Conservation (phyloP, 345 rosid species). For the Geranium brycei region DNA sequence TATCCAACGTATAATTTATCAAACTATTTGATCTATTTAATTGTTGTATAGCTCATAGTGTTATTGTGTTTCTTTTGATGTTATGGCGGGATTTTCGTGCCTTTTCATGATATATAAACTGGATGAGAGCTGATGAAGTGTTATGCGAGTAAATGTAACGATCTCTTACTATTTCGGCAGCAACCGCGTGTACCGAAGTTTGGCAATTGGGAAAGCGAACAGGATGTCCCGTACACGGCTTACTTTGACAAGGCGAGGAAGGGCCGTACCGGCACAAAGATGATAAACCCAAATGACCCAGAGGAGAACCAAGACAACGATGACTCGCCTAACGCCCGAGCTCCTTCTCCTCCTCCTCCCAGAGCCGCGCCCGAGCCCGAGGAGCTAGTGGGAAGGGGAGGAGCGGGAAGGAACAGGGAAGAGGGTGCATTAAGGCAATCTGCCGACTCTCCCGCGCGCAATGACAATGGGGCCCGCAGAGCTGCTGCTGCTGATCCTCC, state of each 20-base stretch:
- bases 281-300: slow-evolving; percentile 62
- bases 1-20: too few species aligned
- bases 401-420: slow-evolving; percentile 27
- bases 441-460: slow-evolving; percentile 35
- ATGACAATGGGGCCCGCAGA: slow-evolving; percentile 25
- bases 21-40: too few species aligned
- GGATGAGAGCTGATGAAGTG: too few species aligned
- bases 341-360: slow-evolving; percentile 27
- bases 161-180: slow-evolving; percentile 27
- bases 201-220: slow-evolving; percentile 78
- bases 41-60: too few species aligned
- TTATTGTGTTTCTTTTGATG: too few species aligned
- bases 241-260: slow-evolving; percentile 75
- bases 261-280: slow-evolving; percentile 39
- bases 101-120: too few species aligned
- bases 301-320: slow-evolving; percentile 33
- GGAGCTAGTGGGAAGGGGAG: slow-evolving; percentile 23
- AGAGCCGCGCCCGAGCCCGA: slow-evolving; percentile 28
- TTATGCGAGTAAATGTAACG: slow-evolving; percentile 8
- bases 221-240: slow-evolving; percentile 66
- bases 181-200: slow-evolving; percentile 68
- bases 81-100: too few species aligned
- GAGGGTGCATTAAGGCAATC: slow-evolving; percentile 5
- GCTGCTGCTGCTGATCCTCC: slow-evolving; percentile 19
- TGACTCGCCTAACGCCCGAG: slow-evolving; percentile 21